phyloP scores from a whole-genome alignment of 2,329 filamentous ascomycete species.

The Trichoderma semiorbis region DNA sequence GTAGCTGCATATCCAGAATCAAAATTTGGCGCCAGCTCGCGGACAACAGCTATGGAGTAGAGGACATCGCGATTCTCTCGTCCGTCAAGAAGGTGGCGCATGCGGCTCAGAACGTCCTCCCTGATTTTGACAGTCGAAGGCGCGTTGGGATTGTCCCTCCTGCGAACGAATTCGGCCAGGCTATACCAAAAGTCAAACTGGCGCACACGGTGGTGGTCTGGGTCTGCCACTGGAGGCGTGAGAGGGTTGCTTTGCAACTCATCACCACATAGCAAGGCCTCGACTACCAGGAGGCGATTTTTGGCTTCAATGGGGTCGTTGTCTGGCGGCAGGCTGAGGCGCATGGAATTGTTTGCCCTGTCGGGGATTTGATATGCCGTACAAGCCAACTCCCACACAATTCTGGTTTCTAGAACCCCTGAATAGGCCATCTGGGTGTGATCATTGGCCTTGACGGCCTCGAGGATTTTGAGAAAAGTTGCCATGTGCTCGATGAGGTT shows the following conservation, averaged over 20 bases:
- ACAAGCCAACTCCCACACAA: constrained; percentile 59
- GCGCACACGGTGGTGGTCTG: constrained; percentile 53
- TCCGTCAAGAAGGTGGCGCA: constrained; percentile 70
- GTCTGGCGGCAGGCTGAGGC: constrained; percentile 43
- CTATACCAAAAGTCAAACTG: constrained; percentile 81
- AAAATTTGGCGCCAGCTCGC: constrained; percentile 67
- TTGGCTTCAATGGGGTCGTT: constrained; percentile 62
- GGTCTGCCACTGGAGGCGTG: constrained; percentile 45
- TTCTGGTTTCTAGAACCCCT: constrained; percentile 52
- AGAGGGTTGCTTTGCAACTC: constrained; percentile 58
- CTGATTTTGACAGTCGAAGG: constrained; percentile 47
- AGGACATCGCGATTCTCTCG: constrained; percentile 86
- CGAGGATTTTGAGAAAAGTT: constrained; percentile 57
- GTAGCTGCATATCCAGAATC: constrained; percentile 56
- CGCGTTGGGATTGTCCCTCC: constrained; percentile 55
- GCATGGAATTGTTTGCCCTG: constrained; percentile 34
- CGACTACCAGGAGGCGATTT: constrained; percentile 70
- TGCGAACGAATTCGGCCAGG: constrained; percentile 62
- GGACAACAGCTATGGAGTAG: constrained; percentile 80
- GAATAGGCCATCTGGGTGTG: constrained; percentile 52
- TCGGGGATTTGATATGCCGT: constrained; percentile 43
- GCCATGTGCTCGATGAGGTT: constrained; percentile 64
- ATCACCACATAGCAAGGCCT: constrained; percentile 71
- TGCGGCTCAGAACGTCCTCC: constrained; percentile 60
- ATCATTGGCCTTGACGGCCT: constrained; percentile 48